A percentile compares a stretch with the other conserved stretches of the same genome.
phyloP scores from a whole-genome alignment of 2,329 filamentous ascomycete genomes.

The Botrytis elliptica region DNA sequence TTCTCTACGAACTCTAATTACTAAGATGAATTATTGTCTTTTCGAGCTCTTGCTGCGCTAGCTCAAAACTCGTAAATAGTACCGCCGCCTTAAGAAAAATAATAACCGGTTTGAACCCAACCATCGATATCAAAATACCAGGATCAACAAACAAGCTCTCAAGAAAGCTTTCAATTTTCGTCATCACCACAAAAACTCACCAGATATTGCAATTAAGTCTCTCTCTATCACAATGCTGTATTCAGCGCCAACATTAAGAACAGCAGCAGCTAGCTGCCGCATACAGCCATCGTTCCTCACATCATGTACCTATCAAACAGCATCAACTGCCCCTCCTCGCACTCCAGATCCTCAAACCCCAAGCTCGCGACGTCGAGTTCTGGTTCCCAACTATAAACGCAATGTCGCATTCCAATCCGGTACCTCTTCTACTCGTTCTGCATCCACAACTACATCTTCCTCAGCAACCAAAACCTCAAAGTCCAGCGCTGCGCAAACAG shows the following conservation, averaged over 20 bases:
- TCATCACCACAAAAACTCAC: slow-evolving; percentile 16
- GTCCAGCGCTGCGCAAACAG: slow-evolving; percentile 14
- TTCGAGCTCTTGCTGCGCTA: not conserved
- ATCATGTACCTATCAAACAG: slow-evolving; percentile 32
- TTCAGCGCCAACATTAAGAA: slow-evolving; percentile 36
- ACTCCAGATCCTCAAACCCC: slow-evolving; percentile 8
- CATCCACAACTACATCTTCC: slow-evolving; percentile 27
- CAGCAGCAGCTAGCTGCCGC: slow-evolving; percentile 37
- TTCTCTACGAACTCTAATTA: not conserved
- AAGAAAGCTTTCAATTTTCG: slow-evolving; percentile 2
- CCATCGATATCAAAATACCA: slow-evolving; percentile 5
- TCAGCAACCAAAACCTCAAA: slow-evolving; percentile 20
- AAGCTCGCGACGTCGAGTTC: slow-evolving; percentile 29
- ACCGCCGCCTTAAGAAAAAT: slow-evolving; percentile 7
- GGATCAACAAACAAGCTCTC: slow-evolving; percentile 11
- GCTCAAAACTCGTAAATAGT: not conserved
- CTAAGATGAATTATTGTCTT: not conserved
- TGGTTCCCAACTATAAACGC: slow-evolving; percentile 33
- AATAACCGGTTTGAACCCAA: not conserved
- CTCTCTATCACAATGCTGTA: slow-evolving; percentile 35
- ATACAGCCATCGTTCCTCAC: slow-evolving; percentile 36
- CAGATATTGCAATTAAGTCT: not conserved
- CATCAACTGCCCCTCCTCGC: slow-evolving; percentile 28
- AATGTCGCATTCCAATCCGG: slow-evolving; percentile 34
- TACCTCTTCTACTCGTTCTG: slow-evolving; percentile 22